phyloP scores from a whole-genome alignment of 768 basidiomycete species.

The Paxillus involutus region DNA sequence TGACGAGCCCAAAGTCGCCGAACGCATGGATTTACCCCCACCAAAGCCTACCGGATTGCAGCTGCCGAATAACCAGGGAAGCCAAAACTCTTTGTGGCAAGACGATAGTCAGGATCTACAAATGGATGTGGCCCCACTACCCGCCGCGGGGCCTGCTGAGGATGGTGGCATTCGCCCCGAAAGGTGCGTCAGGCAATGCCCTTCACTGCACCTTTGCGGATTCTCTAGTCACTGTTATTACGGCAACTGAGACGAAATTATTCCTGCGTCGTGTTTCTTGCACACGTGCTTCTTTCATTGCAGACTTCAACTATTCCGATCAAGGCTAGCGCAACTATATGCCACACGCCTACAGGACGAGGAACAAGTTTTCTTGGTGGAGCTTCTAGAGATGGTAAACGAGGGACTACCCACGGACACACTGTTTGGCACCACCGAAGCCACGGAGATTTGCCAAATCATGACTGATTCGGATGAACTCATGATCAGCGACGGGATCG shows the following conservation, averaged over 20 bases:
- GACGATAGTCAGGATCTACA: constrained; percentile 65
- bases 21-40: constrained; percentile 53
- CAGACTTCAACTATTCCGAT: constrained; percentile 81
- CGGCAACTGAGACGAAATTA: neutral
- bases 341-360: constrained; percentile 66
- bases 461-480: constrained; percentile 78
- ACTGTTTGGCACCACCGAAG: constrained; percentile 83
- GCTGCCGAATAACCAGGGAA: constrained; percentile 29
- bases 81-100: constrained; percentile 63
- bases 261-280: neutral
- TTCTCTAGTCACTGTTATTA: neutral
- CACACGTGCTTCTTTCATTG: neutral
- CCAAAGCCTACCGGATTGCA: constrained; percentile 21
- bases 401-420: constrained; percentile 64
- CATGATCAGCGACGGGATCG: constrained; percentile 84
- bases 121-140: constrained; percentile 52
- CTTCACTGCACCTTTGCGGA: no score
- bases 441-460: constrained; percentile 61
- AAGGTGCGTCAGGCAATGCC: constrained; percentile 47
- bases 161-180: constrained; percentile 51
- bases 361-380: constrained; percentile 71
- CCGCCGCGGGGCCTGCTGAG: constrained; percentile 35
- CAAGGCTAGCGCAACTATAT: constrained; percentile 72
- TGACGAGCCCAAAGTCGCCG: constrained; percentile 37
- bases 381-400: constrained; percentile 75